Evolutionary conservation across 2,329 filamentous ascomycete genomes (phyloP), one percentile per base, ranked within the genome.

Genomic region (Scedosporium aurantiacum): DNA sequence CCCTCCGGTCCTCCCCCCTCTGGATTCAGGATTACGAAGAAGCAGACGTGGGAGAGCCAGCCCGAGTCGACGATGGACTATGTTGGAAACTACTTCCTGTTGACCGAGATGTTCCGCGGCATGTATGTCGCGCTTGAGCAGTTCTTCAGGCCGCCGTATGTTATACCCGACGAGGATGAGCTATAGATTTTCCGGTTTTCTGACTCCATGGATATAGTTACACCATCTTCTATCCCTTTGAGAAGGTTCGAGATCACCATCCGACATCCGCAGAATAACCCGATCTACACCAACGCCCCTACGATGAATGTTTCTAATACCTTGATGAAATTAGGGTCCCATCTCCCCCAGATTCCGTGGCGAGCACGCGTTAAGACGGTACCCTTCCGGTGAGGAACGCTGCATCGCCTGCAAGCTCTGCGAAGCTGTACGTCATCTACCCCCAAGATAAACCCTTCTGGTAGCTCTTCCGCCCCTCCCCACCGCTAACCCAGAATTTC

Each of bases 351-450:
- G 94, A 68, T 99, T 99, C 86, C 90, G 94, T 76, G 94, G 94
- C 74, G 94, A 99, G 77, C 94, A 99, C 79, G 94, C 94, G 67
- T 83, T 99, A 66, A 87, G 94, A 75, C 86, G 94, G 71, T 99
- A 99, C 76, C 94, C 94, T 32, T 95, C 93, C 2, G 94, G 94
- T 67, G 94, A 99, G 79, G 94, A 99, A 81, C 89, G 94, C 69
- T 99, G 94, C 82, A 99, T 99, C 77, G 94, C 94, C 68, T 99
- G 94, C 89, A 99, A 99, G 82, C 87, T 99, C 63, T 99, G 94
- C 79, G 94, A 99, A 79, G 94, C 94, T 69, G 82, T 86, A 75
- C 47, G 73, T 70, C 5, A 43, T 56, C 12, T 25, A n/a, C 27
- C 10, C 14, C 12, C 40, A 21, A 10, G n/a, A 8, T 21, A 7